These are phyloP conservation scores for Hypomyces rosellus DNA, from an alignment of 2,329 filamentous ascomycete species.

Conservation along the genomic window DNA sequence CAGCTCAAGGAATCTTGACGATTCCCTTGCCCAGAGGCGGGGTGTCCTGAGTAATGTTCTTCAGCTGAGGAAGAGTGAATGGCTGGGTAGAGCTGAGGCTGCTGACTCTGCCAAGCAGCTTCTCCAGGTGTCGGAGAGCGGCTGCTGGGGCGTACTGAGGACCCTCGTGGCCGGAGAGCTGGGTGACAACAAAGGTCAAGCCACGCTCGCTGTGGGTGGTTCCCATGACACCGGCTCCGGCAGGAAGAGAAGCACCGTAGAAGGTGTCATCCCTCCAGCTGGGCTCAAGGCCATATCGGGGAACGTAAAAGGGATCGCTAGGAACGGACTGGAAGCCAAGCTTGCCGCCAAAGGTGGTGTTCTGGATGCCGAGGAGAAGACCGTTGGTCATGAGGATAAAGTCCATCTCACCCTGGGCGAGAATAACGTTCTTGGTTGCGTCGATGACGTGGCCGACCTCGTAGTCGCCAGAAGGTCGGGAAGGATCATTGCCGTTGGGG, in stretches of 20 bases:
- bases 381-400: conserved; percentile 63
- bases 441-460: conserved; percentile 69
- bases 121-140: conserved; percentile 67
- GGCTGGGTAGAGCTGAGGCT: conserved; percentile 39
- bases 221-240: conserved; percentile 62
- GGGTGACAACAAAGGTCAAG: conserved; percentile 62
- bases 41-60: conserved; percentile 14
- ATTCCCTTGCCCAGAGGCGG: conserved; percentile 18
- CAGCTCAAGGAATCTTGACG: conserved; percentile 13
- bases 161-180: conserved; percentile 60
- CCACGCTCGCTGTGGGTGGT: conserved; percentile 67
- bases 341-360: conserved; percentile 71
- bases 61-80: conserved; percentile 25
- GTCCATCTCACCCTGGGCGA: conserved; percentile 66
- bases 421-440: conserved; percentile 63
- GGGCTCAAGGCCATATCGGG: conserved; percentile 24
- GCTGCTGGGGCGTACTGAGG: conserved; percentile 63
- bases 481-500: conserved; percentile 27
- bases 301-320: conserved; percentile 59
- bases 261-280: conserved; percentile 31
- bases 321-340: conserved; percentile 63
- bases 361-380: conserved; percentile 66
- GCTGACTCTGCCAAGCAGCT: conserved; percentile 63
- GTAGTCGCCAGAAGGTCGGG: conserved; percentile 43
- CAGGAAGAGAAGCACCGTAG: conserved; percentile 38